phyloP scores from a whole-genome alignment of 257 asterid species.

The Nicotiana sylvestris region DNA sequence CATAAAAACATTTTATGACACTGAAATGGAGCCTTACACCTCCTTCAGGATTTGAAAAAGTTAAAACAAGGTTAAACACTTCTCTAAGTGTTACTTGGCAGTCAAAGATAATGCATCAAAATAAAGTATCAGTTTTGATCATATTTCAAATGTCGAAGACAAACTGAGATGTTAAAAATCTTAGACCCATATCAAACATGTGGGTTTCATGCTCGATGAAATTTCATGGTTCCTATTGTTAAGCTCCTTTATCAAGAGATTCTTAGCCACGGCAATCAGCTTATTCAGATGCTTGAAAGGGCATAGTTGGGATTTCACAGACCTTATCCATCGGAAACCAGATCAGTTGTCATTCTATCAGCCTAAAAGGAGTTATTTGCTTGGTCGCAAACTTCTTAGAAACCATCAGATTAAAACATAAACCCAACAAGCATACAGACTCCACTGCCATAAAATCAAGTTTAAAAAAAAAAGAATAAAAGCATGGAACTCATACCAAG shows the following conservation, averaged over 20 bases:
- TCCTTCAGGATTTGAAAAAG: background rate
- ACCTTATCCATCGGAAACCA: background rate
- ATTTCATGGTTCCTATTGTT: background rate
- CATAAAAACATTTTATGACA: too few species aligned
- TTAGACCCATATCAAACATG: background rate
- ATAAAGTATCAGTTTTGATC: background rate
- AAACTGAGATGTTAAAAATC: background rate
- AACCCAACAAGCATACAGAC: background rate
- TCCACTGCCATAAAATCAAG: background rate
- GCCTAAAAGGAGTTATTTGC: background rate
- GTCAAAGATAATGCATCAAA: background rate
- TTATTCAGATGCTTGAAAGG: too few species aligned
- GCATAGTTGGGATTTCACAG: too few species aligned
- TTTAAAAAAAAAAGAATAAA: background rate
- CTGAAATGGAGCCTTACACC: background rate
- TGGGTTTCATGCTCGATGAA: background rate
- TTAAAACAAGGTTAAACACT: background rate
- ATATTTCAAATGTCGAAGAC: background rate
- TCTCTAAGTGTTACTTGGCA: background rate
- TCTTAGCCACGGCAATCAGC: too few species aligned
- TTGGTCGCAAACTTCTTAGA: background rate
- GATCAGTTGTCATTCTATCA: background rate
- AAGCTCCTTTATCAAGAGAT: background rate
- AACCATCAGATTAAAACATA: background rate
- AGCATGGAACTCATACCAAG: slow-evolving; percentile 45